These are phyloP conservation scores for Carex cristatella DNA, from an alignment of 176 grass and related monocot genomes.

Conservation along the genomic window DNA sequence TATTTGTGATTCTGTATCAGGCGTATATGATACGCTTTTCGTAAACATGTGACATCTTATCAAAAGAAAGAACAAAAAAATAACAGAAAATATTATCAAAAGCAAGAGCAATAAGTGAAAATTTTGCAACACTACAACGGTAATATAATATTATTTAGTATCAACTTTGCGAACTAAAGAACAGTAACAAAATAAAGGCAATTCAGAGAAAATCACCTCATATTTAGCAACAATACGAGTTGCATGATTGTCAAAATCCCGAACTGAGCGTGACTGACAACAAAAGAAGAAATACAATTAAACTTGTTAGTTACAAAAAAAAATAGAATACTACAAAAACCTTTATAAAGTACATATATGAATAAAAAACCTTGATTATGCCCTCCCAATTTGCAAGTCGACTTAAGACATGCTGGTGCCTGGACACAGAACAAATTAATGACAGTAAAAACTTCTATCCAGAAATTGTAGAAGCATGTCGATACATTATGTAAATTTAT, in stretches of 20 bases:
- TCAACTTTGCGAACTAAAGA: not conserved
- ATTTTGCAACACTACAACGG: not conserved
- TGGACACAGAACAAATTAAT: constrained; percentile 25
- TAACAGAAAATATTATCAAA: not conserved
- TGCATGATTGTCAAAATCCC: constrained; percentile 89
- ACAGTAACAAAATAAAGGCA: not conserved
- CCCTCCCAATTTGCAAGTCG: constrained; percentile 95
- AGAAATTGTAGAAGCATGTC: constrained; percentile 4
- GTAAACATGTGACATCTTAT: not conserved
- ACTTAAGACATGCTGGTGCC: constrained; percentile 71
- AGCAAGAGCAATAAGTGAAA: not conserved
- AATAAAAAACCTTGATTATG: constrained; percentile 67
- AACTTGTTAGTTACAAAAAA: not conserved
- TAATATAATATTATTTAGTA: not conserved
- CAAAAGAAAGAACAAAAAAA: not conserved
- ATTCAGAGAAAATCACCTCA: constrained; percentile 46
- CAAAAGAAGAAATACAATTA: constrained; percentile 24
- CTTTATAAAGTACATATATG: not conserved
- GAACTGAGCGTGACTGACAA: constrained; percentile 71
- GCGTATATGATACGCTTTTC: not conserved
- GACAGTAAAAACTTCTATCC: not conserved
- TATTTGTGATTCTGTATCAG: not conserved
- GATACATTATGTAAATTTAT: constrained; percentile 13
- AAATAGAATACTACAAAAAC: not conserved
- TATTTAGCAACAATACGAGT: constrained; percentile 76